Base-by-base conservation (phyloP, 257 asterid genomes). In the Anisodus acutangulus region DNA sequence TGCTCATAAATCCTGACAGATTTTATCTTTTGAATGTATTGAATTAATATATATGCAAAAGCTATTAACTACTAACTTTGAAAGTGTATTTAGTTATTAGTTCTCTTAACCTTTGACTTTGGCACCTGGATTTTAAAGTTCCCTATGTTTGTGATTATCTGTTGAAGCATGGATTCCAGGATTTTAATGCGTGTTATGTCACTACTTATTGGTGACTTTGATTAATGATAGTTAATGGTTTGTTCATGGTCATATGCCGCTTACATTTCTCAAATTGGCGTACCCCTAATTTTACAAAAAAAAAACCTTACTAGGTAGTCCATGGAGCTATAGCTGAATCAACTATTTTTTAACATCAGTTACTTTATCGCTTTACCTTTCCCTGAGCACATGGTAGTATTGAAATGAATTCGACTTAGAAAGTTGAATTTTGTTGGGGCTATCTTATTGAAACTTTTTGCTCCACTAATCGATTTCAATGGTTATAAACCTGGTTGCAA, bases 401-500 rank as follows among this genome's bases (percentile, higher is more conserved):
- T 49, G 45, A 49, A 66, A 31, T 31, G 72, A 35, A 12, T 66
- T 64, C 71, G n/a, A 64, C 43, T 63, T 63, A 31, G 71, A 64
- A 74, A 51, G 81, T 51, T 51, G 62, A 76, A 51, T 49, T 76
- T 51, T n/a, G 26, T 51, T 76, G 63, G 80, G 39, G 26, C 45
- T 26, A 78, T 7, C 26, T 12, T 78, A 53, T 78, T 54, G 62
- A 7, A 13, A 0, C 41, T 3, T 53, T 26, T 22, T 70, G 85
- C 85, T 89, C 83, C 91, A 39, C 95, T 92, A 92, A 92, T 91
- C 93, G 81, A 53, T 89, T 78, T 87, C 80, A 85, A 67, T 89
- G 93, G 97, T 91, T 90, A 83, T 83, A 88, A 92, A 90, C 96
- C 95, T 87, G 88, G 84, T 92, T 90, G 98, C 84, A 91, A 94